phyloP scores from a whole-genome alignment of 2,329 filamentous ascomycete genomes.

The Penicillium thymicola region DNA sequence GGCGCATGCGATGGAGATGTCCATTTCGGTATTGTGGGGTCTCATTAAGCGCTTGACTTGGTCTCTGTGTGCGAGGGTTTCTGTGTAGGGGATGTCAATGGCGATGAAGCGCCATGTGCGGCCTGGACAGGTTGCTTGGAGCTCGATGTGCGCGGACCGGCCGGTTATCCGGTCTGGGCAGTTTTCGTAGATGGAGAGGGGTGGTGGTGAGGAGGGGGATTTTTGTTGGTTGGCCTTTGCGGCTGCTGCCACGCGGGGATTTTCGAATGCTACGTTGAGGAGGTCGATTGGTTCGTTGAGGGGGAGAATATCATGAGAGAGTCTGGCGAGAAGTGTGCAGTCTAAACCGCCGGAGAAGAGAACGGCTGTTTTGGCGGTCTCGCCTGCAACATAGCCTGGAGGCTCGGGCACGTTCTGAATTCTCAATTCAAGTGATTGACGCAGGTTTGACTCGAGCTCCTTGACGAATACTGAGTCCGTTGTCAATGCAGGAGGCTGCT shows the following conservation, averaged over 20 bases:
- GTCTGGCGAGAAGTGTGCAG: conserved; percentile 79
- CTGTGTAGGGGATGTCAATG: conserved; percentile 76
- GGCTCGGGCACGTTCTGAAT: conserved; percentile 64
- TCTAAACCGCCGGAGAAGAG: conserved; percentile 94
- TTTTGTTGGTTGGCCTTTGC: conserved; percentile 46
- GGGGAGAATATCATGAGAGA: conserved; percentile 74
- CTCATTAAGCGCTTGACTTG: conserved; percentile 74
- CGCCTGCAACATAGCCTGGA: conserved; percentile 34
- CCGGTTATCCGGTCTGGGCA: conserved; percentile 92
- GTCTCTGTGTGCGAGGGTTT: conserved; percentile 66
- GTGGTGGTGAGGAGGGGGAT: not conserved
- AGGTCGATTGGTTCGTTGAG: conserved; percentile 70
- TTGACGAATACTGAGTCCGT: conserved; percentile 51
- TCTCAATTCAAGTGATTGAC: conserved; percentile 61
- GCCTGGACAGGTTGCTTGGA: conserved; percentile 64
- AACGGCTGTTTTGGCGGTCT: conserved; percentile 59
- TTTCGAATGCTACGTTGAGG: conserved; percentile 95
- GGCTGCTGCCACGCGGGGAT: conserved; percentile 67
- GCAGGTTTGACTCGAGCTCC: conserved; percentile 54
- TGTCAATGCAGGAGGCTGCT: conserved; percentile 27
- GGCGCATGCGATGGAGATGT: conserved; percentile 87
- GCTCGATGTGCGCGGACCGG: conserved; percentile 72
- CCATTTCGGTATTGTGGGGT: conserved; percentile 98
- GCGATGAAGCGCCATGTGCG: conserved; percentile 77
- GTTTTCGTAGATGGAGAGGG: conserved; percentile 61